These are phyloP conservation scores for Exophiala phaeomuriformis DNA, from an alignment of 2,329 filamentous ascomycete genomes.

Conservation along the genomic window DNA sequence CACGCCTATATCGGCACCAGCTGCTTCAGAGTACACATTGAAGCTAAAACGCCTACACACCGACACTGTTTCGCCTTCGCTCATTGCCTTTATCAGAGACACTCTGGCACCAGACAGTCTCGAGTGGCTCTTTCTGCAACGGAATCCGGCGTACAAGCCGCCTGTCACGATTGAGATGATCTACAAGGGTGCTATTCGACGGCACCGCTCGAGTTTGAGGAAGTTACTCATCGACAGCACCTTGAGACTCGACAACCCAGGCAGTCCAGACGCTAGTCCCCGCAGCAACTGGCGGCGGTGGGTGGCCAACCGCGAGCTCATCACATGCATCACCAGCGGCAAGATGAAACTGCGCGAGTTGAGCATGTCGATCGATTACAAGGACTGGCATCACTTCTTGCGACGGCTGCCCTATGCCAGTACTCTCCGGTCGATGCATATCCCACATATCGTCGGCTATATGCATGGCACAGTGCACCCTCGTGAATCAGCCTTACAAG, in stretches of 20 bases:
- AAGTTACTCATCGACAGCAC: slow-evolving; percentile 69
- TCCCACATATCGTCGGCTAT: slow-evolving; percentile 60
- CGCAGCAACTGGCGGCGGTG: slow-evolving; percentile 56
- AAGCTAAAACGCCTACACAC: slow-evolving; percentile 68
- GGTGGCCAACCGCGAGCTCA: slow-evolving; percentile 61
- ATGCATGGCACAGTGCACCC: slow-evolving; percentile 52
- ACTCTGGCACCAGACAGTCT: slow-evolving; percentile 69
- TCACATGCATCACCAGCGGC: slow-evolving; percentile 68
- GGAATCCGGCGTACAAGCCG: slow-evolving; percentile 50
- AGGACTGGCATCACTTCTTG: slow-evolving; percentile 76
- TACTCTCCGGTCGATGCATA: slow-evolving; percentile 62
- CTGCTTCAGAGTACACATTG: slow-evolving; percentile 50
- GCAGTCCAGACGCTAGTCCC: slow-evolving; percentile 13
- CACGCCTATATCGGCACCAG: slow-evolving; percentile 22
- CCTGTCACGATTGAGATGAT: slow-evolving; percentile 62
- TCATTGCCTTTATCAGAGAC: slow-evolving; percentile 69
- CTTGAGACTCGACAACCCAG: slow-evolving; percentile 35
- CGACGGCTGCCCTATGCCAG: slow-evolving; percentile 64
- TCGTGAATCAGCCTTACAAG: slow-evolving; percentile 65
- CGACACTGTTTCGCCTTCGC: slow-evolving; percentile 59
- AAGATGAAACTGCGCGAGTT: slow-evolving; percentile 68
- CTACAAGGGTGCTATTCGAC: slow-evolving; percentile 60
- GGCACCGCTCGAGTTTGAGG: slow-evolving; percentile 63
- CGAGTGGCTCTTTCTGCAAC: slow-evolving; percentile 72
- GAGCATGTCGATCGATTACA: slow-evolving; percentile 64